Evolutionary conservation across 176 grass and related monocot species (phyloP), one percentile per base, ranked within the genome.

Genomic region (Bothriochloa decipiens): DNA sequence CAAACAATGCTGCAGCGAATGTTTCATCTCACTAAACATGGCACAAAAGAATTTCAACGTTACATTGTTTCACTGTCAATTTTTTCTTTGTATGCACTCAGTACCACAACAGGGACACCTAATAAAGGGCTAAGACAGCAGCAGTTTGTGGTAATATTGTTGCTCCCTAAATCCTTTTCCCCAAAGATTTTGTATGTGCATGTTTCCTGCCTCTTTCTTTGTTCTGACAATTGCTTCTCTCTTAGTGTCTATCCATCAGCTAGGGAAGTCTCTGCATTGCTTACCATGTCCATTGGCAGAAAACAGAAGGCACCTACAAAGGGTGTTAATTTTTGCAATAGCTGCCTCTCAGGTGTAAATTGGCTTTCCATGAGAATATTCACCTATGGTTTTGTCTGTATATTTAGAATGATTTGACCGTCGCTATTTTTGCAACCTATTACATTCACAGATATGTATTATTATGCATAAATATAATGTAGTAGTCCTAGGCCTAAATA

Each of bases 41-140:
- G 42, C 68, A 11, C 11, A 74, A 37, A 32, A 74, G 29, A 32
- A 23, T 62, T 68, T 63, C 6, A 82, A 43, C n/a, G 22, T 81
- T 36, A 39, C 29, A 57, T 66, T 71, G 14, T 83, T 37, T 77
- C 57, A 32, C 68, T 74, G 29, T 80, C 27, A 68, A 40, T 64
- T 15, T 42, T 65, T 11, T 76, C 41, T 66, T 18, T 88, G 70
- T 77, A 29, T 29, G 15, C 57, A 32, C 41, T 15, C 83, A 94
- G 89, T 94, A 92, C 66, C 89, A 97, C 81, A 97, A 97, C 36
- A 91, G 94, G 69, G 91, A 94, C 25, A 40, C 85, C 58, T 92
- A 74, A 80, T 67, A 25, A 60, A 60, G 45, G 63, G 41, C 26
- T 37, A 26, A 81, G 35, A 87, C 58, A 61, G 1, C 20, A 18